Evolutionary conservation across 2,329 filamentous ascomycete species (phyloP), one percentile per base, ranked within the genome.

Genomic region (Nannizzia gypsea): DNA sequence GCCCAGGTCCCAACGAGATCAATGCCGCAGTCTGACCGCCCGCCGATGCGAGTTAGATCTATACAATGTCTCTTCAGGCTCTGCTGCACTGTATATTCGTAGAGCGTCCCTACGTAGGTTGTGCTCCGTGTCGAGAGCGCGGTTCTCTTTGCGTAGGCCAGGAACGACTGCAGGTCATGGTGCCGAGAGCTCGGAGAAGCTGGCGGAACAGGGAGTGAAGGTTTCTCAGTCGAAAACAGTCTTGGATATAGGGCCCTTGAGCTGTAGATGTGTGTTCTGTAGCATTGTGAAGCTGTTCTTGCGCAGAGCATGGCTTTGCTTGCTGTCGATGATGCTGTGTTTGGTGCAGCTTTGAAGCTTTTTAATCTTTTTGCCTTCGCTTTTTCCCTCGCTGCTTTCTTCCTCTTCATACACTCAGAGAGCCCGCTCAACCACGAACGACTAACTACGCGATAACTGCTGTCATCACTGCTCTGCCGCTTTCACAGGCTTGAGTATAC

Each of bases 1-100:
- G 73, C 68, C 77, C 76, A 79, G 48, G 72, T 72, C 52, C 76
- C 77, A 5, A 76, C 64, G 2, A 78, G 74, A 61, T 79, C 77
- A 61, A 78, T 75, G 56, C 77, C 77, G 44, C 70, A 70, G 64
- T 79, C 77, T 15, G 72, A 70, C 60, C 75, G 72, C 46, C 76
- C 75, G 64, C 77, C 77, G 48, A 76, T 71, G 34, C 76, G 76
- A 61, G 71, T 65, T 1, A 78, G 70, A 15, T 67, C 61, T 61
- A 79, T 71, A n/a, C 69, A 71, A 36, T 71, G 73, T 22, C 65
- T 68, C 36, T 69, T 73, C 17, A 79, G 71, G 38, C 69, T 72
- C 31, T 68, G 56, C 34, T 72, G 71, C 5, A 76, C 71, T 6
- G 72, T 74, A 62, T 78, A 78, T 66, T 79, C 77, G 67, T 79